Base-by-base conservation (phyloP, 1,139 yeast species). In the Suhomyces kunorum region DNA sequence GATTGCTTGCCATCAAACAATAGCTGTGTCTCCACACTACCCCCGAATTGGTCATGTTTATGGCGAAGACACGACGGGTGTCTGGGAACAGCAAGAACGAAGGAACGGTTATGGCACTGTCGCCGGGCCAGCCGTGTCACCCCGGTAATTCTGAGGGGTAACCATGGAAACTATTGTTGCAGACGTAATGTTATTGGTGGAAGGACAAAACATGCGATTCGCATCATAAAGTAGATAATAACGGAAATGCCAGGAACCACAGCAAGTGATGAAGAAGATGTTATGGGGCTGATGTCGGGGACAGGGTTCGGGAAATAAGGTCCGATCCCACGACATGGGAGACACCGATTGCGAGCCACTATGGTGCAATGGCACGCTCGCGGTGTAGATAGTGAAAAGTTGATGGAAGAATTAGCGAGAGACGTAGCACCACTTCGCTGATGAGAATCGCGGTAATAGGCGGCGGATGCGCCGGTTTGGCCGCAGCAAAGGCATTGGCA, bases 401-500 rank as follows among this genome's bases (percentile, higher is more conserved):
- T n/a, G n/a, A n/a, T n/a, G n/a, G n/a, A n/a, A n/a, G n/a, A n/a
- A 28, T 15, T 28, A 9, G 31, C 18, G 13, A 17, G n/a, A 28
- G 19, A 17, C 11, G 17, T 28, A 15, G 3, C 5, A 5, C 31
- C 20, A 17, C 17, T 18, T 28, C 31, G 19, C 31, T 22, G 12
- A 32, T 36, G 25, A 48, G 53, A 26, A 44, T 71, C 26, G 78
- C 78, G 3, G 59, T 76, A 8, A 64, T 76, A 19, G 81, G 81
- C 7, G 80, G 76, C 4, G 81, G 81, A 0, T 78, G 79, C 1
- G 58, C 69, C 3, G 81, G 80, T 0, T 50, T 74, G 16, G 78
- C 77, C 0, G 64, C 63, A n/a, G 78, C 77, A 2, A 72, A 74
- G 38, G 71, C 79, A 0, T 53, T 75, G 28, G 64, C 71, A 1